A percentile compares a stretch with the other conserved stretches of the same genome.
Conservation (phyloP, 73 alveolate genomes). For the Tetrahymena malaccensis region DNA sequence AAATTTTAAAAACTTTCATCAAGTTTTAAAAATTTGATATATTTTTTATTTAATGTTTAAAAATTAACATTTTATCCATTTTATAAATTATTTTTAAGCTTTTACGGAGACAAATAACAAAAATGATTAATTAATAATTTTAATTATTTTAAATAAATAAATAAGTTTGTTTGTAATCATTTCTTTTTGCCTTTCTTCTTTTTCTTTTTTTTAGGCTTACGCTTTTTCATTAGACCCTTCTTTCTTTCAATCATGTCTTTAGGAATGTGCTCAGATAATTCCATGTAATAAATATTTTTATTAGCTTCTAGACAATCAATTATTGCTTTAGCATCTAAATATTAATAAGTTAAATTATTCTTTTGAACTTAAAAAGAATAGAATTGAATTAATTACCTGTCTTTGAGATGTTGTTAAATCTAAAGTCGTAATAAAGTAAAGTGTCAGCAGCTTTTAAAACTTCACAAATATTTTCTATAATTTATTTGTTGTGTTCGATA, state of each 20-base stretch:
- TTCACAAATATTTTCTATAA: neutral
- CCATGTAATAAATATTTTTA: conserved; percentile 20
- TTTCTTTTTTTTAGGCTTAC: conserved; percentile 40
- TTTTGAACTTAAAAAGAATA: neutral
- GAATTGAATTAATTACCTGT: neutral
- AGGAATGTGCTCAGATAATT: conserved; percentile 24
- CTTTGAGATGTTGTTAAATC: conserved; percentile 11
- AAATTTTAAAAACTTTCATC: too few relatives aligned
- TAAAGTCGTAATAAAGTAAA: conserved; percentile 17
- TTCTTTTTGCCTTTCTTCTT: conserved; percentile 20
- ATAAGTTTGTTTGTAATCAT: neutral
- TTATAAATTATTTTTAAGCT: neutral
- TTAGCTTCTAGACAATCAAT: conserved; percentile 18
- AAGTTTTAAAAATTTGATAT: too few relatives aligned
- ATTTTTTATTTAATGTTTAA: too few relatives aligned
- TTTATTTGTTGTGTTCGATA: neutral
- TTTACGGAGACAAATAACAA: neutral
- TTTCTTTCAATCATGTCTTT: conserved; percentile 11
- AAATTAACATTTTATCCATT: too few relatives aligned
- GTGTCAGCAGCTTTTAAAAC: conserved; percentile 3
- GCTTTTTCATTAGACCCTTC: conserved; percentile 20
- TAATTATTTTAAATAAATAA: too few relatives aligned
- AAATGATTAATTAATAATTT: too few relatives aligned
- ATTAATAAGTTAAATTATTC: neutral
- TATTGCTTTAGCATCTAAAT: conserved; percentile 10